These are phyloP conservation scores for Phytopythium chamaehyphon DNA, from an alignment of 352 stramenopile species.

Conservation along the genomic window DNA sequence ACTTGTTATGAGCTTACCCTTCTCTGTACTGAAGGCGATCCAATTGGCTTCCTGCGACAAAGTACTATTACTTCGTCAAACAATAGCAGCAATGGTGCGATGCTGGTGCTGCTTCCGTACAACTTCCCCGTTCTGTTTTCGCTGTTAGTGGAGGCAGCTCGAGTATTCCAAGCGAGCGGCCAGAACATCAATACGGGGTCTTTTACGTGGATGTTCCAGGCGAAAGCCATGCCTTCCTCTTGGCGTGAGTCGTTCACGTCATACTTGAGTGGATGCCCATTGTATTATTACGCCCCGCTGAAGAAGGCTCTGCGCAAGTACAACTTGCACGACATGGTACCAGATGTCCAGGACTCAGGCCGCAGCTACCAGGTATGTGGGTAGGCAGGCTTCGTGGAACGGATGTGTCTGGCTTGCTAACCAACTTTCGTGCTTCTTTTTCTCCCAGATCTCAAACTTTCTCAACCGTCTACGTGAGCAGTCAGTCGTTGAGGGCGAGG, in stretches of 20 bases:
- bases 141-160: conserved; percentile 74
- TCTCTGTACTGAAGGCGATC: conserved; percentile 37
- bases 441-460: conserved; percentile 54
- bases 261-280: conserved; percentile 65
- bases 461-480: conserved; percentile 73
- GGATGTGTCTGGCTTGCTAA: background rate
- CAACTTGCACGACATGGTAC: conserved; percentile 85
- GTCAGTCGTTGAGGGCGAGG: conserved; percentile 69
- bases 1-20: no score
- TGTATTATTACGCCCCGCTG: conserved; percentile 81
- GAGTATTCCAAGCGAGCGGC: conserved; percentile 76
- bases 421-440: background rate
- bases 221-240: conserved; percentile 82
- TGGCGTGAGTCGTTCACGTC: conserved; percentile 81
- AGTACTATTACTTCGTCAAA: conserved; percentile 17
- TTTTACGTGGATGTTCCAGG: conserved; percentile 80
- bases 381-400: background rate
- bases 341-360: conserved; percentile 75
- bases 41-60: conserved; percentile 73
- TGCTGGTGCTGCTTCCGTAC: conserved; percentile 87
- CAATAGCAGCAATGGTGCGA: conserved; percentile 32
- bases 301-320: conserved; percentile 86
- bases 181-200: conserved; percentile 67
- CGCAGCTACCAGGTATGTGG: conserved; percentile 69
- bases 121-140: conserved; percentile 84